These are phyloP conservation scores for Leccinum disarticulatum DNA, from an alignment of 768 basidiomycete species.

Conservation along the genomic window DNA sequence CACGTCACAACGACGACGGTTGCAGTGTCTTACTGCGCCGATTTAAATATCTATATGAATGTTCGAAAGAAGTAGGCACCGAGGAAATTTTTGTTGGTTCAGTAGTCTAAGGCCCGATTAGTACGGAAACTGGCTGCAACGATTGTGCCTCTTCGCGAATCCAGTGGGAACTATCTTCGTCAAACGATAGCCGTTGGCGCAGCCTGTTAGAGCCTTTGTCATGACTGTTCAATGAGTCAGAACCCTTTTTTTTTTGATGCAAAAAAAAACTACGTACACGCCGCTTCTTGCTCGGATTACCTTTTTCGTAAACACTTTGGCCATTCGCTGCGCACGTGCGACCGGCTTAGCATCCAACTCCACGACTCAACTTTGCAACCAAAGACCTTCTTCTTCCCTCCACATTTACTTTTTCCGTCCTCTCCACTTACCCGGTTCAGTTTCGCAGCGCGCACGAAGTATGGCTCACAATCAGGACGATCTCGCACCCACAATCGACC, in stretches of 20 bases:
- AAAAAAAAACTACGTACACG: no score
- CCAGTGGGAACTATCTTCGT: background rate
- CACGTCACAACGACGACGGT: no score
- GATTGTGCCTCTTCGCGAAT: background rate
- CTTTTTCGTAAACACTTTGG: conserved; percentile 15
- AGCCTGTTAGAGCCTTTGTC: no score
- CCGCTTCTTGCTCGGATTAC: conserved; percentile 3
- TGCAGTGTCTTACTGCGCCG: background rate
- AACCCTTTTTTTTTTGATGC: no score
- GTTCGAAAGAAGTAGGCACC: background rate
- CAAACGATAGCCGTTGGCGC: background rate
- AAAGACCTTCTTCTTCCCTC: background rate
- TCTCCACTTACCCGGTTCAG: background rate
- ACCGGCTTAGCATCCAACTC: conserved; percentile 4
- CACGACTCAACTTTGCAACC: conserved; percentile 4
- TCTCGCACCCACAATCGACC: conserved; percentile 7
- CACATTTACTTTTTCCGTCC: background rate
- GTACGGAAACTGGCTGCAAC: no score
- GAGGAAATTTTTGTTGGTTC: background rate
- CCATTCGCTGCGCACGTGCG: conserved; percentile 25
- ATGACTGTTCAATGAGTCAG: no score
- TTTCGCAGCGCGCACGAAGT: background rate
- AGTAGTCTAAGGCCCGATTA: no score
- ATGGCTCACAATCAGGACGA: conserved; percentile 24
- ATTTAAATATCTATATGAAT: background rate